Conservation (phyloP, 805 yeast species). For the Candida montana region DNA sequence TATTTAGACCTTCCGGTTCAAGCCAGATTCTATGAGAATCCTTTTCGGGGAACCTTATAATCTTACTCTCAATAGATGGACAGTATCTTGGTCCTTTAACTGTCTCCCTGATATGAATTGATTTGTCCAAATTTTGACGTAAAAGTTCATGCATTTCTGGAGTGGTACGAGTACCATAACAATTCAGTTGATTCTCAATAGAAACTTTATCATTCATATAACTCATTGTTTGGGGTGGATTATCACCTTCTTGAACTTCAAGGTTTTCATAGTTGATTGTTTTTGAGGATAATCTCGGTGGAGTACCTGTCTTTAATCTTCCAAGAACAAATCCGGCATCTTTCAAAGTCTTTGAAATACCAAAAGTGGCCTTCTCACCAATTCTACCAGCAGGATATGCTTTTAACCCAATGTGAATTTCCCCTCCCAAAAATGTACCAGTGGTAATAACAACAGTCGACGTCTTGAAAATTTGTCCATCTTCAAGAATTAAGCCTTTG, state of each 20-base stretch:
- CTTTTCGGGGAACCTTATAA: conserved; percentile 74
- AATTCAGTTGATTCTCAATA: conserved; percentile 55
- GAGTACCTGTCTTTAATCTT: conserved; percentile 94
- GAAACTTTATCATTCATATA: conserved; percentile 66
- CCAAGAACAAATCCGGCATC: conserved; percentile 82
- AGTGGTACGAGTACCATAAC: conserved; percentile 79
- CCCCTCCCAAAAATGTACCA: conserved; percentile 93
- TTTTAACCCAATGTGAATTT: conserved; percentile 83
- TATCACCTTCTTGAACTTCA: conserved; percentile 71
- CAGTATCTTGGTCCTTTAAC: conserved; percentile 97
- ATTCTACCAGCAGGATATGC: conserved; percentile 87
- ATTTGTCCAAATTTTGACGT: conserved; percentile 64
- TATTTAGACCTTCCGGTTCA: conserved; percentile 91
- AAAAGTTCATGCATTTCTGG: conserved; percentile 67
- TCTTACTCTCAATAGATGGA: conserved; percentile 91
- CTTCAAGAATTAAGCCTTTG: conserved; percentile 66
- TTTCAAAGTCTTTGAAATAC: conserved; percentile 71
- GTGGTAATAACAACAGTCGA: conserved; percentile 82
- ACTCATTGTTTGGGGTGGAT: conserved; percentile 87
- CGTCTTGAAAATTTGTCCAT: conserved; percentile 57
- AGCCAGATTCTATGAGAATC: conserved; percentile 82
- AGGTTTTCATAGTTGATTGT: conserved; percentile 67
- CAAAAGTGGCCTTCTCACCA: conserved; percentile 89
- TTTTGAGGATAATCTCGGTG: conserved; percentile 74
- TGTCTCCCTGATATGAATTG: conserved; percentile 88